Percentiles rank a stretch among this genome's conserved stretches.
Evolutionary conservation across 345 rosid species (phyloP).

Genomic region (Dimocarpus longan): DNA sequence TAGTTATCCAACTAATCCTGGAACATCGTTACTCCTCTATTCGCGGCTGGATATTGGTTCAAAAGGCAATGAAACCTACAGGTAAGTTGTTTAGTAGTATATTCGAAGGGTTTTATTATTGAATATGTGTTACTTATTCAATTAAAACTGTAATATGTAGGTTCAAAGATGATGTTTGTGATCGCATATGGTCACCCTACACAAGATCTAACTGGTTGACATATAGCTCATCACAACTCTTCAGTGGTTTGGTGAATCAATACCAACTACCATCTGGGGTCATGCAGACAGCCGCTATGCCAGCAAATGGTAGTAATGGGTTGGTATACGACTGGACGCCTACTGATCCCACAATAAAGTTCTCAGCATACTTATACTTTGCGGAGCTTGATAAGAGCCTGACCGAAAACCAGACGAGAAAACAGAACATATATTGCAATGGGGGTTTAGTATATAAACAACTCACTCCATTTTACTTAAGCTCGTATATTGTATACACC

Average conservation of each 20-base stretch:
- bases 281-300: conserved; percentile 25
- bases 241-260: too few species aligned
- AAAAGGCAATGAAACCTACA: neutral
- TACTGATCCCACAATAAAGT: too few species aligned
- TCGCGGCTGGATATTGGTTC: neutral
- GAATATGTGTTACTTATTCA: too few species aligned
- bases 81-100: neutral
- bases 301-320: conserved; percentile 11
- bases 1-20: conserved; percentile 6
- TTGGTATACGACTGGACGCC: neutral
- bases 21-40: neutral
- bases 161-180: too few species aligned
- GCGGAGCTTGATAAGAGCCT: conserved; percentile 27
- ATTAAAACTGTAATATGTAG: neutral
- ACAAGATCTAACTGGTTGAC: too few species aligned
- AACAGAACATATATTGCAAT: neutral
- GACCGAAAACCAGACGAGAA: neutral
- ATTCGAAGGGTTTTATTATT: too few species aligned
- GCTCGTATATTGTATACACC: too few species aligned
- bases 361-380: conserved; percentile 22
- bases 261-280: conserved; percentile 31
- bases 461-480: neutral
- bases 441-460: neutral
- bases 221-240: too few species aligned
- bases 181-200: too few species aligned